A percentile compares a stretch with the other conserved stretches of the same genome.
Evolutionary conservation across 1,139 yeast genomes (phyloP).

Genomic region (Ashbya aceris): DNA sequence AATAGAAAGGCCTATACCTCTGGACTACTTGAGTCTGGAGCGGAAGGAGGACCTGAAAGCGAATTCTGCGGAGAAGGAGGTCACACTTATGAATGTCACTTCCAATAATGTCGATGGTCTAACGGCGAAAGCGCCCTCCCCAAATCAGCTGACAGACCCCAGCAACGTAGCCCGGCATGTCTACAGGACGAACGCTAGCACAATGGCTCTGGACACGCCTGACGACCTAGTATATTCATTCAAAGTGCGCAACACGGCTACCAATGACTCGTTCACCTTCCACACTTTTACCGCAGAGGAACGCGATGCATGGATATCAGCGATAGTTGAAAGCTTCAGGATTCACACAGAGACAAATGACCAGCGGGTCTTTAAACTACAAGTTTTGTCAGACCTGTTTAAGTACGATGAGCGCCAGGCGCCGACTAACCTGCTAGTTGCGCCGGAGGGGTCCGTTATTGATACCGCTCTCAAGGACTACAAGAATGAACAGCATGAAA

Average conservation of each 20-base stretch:
- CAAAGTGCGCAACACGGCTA: slow-evolving; percentile 41
- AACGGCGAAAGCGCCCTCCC: slow-evolving; percentile 10
- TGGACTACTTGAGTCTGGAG: slow-evolving; percentile 50
- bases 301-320: slow-evolving; percentile 50
- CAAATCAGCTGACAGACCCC: slow-evolving; percentile 16
- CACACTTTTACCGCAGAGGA: slow-evolving; percentile 47
- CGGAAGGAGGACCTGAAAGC: slow-evolving; percentile 22
- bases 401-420: slow-evolving; percentile 50
- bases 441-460: slow-evolving; percentile 55
- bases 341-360: slow-evolving; percentile 39
- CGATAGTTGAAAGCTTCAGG: slow-evolving; percentile 47
- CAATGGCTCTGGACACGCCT: slow-evolving; percentile 17
- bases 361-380: slow-evolving; percentile 47
- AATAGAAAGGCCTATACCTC: slow-evolving; percentile 51
- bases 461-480: slow-evolving; percentile 38
- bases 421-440: slow-evolving; percentile 51
- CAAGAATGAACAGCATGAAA: slow-evolving; percentile 11
- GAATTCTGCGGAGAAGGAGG: slow-evolving; percentile 1
- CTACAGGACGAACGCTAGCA: slow-evolving; percentile 12
- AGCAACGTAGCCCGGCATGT: slow-evolving; percentile 12
- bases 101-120: background rate
- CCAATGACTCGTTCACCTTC: slow-evolving; percentile 46
- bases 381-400: slow-evolving; percentile 51
- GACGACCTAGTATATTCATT: slow-evolving; percentile 34
- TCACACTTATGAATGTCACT: background rate